Evolutionary conservation across 1,284 basidiomycete species (phyloP), one percentile per base, ranked within the genome.

Genomic region (Ceraceosorus bombacis): DNA sequence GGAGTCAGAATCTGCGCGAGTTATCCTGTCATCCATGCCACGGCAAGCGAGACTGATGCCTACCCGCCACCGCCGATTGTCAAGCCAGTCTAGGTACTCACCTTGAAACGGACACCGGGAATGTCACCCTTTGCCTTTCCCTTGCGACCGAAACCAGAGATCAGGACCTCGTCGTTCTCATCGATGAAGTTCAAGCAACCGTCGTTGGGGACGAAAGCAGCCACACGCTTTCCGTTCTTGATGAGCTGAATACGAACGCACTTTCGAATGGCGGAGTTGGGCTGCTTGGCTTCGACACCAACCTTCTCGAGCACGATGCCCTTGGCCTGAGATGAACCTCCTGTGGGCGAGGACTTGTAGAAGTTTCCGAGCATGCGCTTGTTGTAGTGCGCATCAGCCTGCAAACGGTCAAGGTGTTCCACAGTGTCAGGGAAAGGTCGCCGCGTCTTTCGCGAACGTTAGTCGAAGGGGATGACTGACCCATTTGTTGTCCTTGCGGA

Each of bases 291-390:
- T 80, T 84, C 83, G 58, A 84, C 83, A 80, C 83, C 83, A 79
- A 93, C 88, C 85, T 99, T 99, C 84, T 99, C 95, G 68, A 99
- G 88, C 68, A 99, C 95, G 79, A 99, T 99, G 74, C 95, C 95
- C 85, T 98, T 99, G 75, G 95, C 95, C 82, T 99, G 95, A 74
- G 95, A 98, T 59, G 93, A 94, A 74, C 95, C 95, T 83, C 91
- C 95, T 69, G 95, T 98, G 59, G 95, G 95, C 53, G 95, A 98
- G 78, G 95, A 98, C 84, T 95, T 96, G 88, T 94, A 99, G 81
- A 96, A 87, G 83, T 98, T 99, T 71, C 95, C 95, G 66, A 99
- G 88, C 63, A 95, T 94, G 79, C 95, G 90, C 83, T 98, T 99
- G 86, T 98, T 99, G 85, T 96, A 99, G 63, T 87, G 84, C 81